Percentiles rank a stretch among this genome's conserved stretches.
These are phyloP conservation scores for Grifola frondosa DNA, from an alignment of 1,284 basidiomycete genomes.

Conservation along the genomic window DNA sequence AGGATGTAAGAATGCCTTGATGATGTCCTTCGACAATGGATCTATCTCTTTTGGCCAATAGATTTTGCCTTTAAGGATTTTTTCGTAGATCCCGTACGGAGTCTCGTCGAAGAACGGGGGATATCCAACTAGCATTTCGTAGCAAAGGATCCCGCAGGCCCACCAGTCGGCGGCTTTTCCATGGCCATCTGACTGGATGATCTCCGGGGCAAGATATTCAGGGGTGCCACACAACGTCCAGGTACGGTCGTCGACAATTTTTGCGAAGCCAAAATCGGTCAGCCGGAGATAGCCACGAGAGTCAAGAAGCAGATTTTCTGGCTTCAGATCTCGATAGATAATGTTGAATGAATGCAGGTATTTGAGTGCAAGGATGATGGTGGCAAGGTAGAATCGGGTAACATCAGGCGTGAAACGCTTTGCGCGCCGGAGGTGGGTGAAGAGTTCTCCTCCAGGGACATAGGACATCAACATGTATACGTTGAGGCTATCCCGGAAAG, in stretches of 20 bases:
- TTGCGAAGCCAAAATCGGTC: conserved; percentile 98
- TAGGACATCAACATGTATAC: conserved; percentile 99
- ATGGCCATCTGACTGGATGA: conserved; percentile 96
- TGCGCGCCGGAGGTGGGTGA: conserved; percentile 89
- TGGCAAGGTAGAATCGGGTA: conserved; percentile 97
- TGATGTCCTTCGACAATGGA: conserved; percentile 68
- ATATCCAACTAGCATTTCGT: conserved; percentile 96
- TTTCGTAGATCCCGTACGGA: conserved; percentile 94
- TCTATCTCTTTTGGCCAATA: conserved; percentile 93
- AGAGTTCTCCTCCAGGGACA: conserved; percentile 96
- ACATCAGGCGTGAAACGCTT: conserved; percentile 97
- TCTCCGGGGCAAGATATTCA: conserved; percentile 94
- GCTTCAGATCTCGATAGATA: conserved; percentile 98
- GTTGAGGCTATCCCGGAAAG: conserved; percentile 94
- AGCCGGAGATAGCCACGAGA: conserved; percentile 96
- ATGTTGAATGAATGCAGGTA: conserved; percentile 98
- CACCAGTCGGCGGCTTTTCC: conserved; percentile 99
- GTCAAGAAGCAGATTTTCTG: conserved; percentile 94
- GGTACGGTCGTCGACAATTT: conserved; percentile 97
- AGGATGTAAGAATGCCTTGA: conserved; percentile 88
- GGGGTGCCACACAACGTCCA: conserved; percentile 99
- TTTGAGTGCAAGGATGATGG: conserved; percentile 93
- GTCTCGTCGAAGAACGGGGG: conserved; percentile 94
- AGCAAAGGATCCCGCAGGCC: conserved; percentile 94
- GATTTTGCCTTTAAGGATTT: conserved; percentile 88